These are phyloP conservation scores for Petunia secreta DNA, from an alignment of 257 asterid genomes.

Conservation along the genomic window DNA sequence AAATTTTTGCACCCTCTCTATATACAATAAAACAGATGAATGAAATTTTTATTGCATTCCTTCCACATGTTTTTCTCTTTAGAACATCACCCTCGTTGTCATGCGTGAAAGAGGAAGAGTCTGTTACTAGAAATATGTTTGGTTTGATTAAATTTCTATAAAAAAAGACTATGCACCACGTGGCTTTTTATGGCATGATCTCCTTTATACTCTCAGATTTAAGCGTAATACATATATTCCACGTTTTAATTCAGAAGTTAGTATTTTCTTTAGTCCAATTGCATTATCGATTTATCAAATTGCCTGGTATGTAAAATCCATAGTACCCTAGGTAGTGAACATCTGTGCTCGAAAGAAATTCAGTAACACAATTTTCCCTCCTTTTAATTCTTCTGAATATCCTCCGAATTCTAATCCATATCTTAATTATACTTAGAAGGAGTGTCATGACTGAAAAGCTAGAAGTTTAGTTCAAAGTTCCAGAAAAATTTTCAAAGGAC, in stretches of 20 bases:
- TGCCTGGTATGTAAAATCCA: too few species aligned
- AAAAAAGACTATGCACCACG: too few species aligned
- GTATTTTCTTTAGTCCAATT: background rate
- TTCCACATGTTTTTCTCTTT: background rate
- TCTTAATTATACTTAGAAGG: background rate
- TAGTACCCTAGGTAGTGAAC: too few species aligned
- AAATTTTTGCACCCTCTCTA: too few species aligned
- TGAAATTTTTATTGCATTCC: background rate
- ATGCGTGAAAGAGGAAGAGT: background rate
- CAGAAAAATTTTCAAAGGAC: too few species aligned
- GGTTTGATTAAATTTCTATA: too few species aligned
- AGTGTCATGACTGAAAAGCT: background rate
- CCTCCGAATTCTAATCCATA: background rate
- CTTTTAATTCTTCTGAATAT: background rate
- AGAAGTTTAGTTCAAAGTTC: too few species aligned
- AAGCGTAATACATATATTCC: background rate
- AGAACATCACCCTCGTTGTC: background rate
- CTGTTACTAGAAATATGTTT: too few species aligned
- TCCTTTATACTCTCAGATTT: background rate
- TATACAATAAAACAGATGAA: too few species aligned
- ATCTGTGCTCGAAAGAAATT: too few species aligned
- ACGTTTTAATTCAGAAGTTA: background rate
- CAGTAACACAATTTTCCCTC: background rate
- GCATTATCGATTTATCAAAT: too few species aligned
- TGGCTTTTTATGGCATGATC: too few species aligned